Evolutionary conservation across 1,284 basidiomycete species (phyloP).

Genomic region (Caloboletus inedulis): DNA sequence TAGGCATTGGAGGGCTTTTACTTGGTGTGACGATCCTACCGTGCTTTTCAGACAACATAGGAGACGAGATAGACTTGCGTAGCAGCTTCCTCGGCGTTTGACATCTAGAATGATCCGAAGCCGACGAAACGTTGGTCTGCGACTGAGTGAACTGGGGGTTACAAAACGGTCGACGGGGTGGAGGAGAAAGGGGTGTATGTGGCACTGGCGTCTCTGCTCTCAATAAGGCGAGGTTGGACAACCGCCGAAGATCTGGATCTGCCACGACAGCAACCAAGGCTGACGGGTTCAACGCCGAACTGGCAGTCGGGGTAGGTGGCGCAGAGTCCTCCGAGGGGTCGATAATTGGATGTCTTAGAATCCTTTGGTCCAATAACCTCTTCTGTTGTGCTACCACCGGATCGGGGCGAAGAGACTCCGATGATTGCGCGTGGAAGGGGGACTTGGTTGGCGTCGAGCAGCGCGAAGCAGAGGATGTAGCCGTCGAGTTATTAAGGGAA

Average conservation of each 20-base stretch:
- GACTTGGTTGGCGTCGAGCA: constrained; percentile 32
- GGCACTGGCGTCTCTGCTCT: constrained; percentile 57
- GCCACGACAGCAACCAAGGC: constrained; percentile 14
- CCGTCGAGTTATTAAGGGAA: constrained; percentile 57
- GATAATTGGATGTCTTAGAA: constrained; percentile 30
- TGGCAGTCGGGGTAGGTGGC: constrained; percentile 15
- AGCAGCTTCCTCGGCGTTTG: constrained; percentile 24
- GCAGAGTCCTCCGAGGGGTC: constrained; percentile 28
- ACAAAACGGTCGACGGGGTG: constrained; percentile 51
- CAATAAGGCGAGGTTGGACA: constrained; percentile 34
- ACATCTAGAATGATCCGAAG: constrained; percentile 6
- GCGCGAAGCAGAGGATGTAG: constrained; percentile 29
- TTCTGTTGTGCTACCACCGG: constrained; percentile 23
- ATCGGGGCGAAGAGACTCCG: constrained; percentile 38
- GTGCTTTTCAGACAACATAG: constrained; percentile 47
- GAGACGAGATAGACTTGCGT: constrained; percentile 48
- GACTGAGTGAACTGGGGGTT: constrained; percentile 53
- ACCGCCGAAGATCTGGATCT: constrained; percentile 27
- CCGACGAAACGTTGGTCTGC: constrained; percentile 46
- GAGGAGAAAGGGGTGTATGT: constrained; percentile 57
- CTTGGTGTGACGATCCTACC: constrained; percentile 35
- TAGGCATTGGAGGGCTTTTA: constrained; percentile 42
- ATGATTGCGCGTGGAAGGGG: constrained; percentile 33
- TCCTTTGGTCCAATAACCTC: constrained; percentile 29
- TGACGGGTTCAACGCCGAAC: constrained; percentile 6